phyloP scores from a whole-genome alignment of 2,329 filamentous ascomycete genomes.

The Dendrostoma leiphaemia region DNA sequence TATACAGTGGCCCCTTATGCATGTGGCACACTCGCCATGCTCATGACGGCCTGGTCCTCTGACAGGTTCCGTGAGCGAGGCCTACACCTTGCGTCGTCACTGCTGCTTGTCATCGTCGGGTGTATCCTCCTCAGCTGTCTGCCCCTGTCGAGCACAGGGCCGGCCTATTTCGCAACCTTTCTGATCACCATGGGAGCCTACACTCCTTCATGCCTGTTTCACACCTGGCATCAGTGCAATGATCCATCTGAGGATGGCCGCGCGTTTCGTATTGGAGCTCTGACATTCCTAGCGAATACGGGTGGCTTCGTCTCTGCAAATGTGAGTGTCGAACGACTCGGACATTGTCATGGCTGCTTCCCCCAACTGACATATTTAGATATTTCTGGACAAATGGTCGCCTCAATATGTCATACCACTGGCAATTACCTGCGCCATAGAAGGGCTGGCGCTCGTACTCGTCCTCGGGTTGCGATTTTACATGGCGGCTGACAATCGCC shows the following conservation, averaged over 20 bases:
- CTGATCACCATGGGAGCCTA: neutral
- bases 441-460: neutral
- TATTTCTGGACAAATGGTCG: neutral
- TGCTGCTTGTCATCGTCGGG: neutral
- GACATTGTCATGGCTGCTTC: neutral
- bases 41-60: neutral
- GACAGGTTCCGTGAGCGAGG: neutral
- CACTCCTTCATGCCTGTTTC: conserved; percentile 1
- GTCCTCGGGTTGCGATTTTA: neutral
- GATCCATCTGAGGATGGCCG: neutral
- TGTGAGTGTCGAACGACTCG: neutral
- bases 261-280: neutral
- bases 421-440: neutral
- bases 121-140: conserved; percentile 1
- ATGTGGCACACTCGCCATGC: conserved; percentile 56
- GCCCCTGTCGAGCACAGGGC: neutral
- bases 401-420: conserved; percentile 3
- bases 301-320: neutral
- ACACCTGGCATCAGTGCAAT: conserved; percentile 6
- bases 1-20: conserved; percentile 82
- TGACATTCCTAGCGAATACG: neutral
- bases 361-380: neutral
- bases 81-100: neutral
- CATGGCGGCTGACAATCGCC: neutral
- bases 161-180: conserved; percentile 4